phyloP scores from a whole-genome alignment of 2,329 filamentous ascomycete species.

The Fusarium sp. region DNA sequence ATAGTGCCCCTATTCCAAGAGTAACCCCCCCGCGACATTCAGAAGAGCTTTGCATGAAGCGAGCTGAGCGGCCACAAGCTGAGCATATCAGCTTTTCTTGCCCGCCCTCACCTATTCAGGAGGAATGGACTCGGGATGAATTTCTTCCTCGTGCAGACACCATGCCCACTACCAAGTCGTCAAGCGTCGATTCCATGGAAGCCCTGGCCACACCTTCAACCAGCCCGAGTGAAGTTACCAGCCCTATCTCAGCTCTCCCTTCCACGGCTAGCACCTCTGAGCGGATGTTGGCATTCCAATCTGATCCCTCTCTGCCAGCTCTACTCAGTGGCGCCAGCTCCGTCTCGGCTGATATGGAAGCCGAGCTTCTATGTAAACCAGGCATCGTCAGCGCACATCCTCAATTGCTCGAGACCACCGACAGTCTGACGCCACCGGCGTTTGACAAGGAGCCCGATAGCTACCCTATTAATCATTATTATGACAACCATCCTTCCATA shows the following conservation, averaged over 20 bases:
- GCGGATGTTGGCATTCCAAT: conserved; percentile 68
- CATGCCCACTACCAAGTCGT: conserved; percentile 62
- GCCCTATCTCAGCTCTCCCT: conserved; percentile 60
- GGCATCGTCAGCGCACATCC: conserved; percentile 59
- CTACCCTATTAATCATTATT: conserved; percentile 62
- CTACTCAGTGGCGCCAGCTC: conserved; percentile 74
- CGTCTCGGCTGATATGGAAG: conserved; percentile 72
- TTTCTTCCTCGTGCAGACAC: conserved; percentile 57
- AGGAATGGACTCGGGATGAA: conserved; percentile 52
- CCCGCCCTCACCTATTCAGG: conserved; percentile 62
- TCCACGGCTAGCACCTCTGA: conserved; percentile 60
- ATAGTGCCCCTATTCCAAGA: conserved; percentile 45
- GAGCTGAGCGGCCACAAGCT: conserved; percentile 14
- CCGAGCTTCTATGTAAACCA: conserved; percentile 68
- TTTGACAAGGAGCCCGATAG: conserved; percentile 62
- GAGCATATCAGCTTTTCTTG: conserved; percentile 54
- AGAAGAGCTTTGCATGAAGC: conserved; percentile 30
- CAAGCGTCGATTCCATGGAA: conserved; percentile 66
- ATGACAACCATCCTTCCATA: conserved; percentile 52
- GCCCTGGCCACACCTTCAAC: conserved; percentile 65
- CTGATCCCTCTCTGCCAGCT: conserved; percentile 74
- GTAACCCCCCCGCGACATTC: conserved; percentile 32
- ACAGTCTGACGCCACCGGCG: conserved; percentile 68
- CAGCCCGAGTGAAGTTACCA: conserved; percentile 66
- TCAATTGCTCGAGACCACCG: conserved; percentile 64